Evolutionary conservation across 2,329 filamentous ascomycete species (phyloP), one percentile per base, ranked within the genome.

Genomic region (Triangularia setosa): DNA sequence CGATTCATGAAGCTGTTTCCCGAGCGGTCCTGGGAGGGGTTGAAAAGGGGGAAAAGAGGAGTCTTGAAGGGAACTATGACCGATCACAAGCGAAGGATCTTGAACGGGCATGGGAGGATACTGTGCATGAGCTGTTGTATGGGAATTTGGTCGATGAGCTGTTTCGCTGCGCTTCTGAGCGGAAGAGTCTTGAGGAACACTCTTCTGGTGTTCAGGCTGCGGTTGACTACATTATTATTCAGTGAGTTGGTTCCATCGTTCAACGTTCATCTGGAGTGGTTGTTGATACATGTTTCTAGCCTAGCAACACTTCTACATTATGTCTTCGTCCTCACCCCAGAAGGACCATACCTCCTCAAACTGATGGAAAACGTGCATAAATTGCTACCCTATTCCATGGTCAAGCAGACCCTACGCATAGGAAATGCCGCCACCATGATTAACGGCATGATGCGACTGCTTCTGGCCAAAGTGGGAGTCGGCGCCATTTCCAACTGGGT

Each of bases 401-500:
- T 93, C 59, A 84, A 87, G 65, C 90, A 93, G 74, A 92, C 90
- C 0, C 78, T 95, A 3, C 85, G 87, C 48, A 83, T 93, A 14
- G 89, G 91, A 5, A 95, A 94, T 73, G 90, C 90, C 0, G 90
- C 90, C 1, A 90, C 87, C 21, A 93, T 95, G 91, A 88, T 94
- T 63, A 90, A 84, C 71, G 90, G 83, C 64, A 88, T 94, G 83
- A 83, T 91, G 74, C 84, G 82, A 61, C 78, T 94, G 16, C 81
- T 93, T 16, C 81, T 95, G 14, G 87, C 90, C n/a, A 95, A 95
- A 76, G 79, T 93, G 63, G 90, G 89, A 68, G 80, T 94, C 4
- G 87, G 86, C 1, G 87, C 87, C 7, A 77, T 94, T 59, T 92
- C 91, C 4, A 93, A 93, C 73, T 94, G 89, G 89, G 83, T 93